Percentiles rank a stretch among this genome's conserved stretches.
These are phyloP conservation scores for Jimgerdemannia flammicorona DNA, from an alignment of 192 early-diverging fungal genomes.

Conservation along the genomic window DNA sequence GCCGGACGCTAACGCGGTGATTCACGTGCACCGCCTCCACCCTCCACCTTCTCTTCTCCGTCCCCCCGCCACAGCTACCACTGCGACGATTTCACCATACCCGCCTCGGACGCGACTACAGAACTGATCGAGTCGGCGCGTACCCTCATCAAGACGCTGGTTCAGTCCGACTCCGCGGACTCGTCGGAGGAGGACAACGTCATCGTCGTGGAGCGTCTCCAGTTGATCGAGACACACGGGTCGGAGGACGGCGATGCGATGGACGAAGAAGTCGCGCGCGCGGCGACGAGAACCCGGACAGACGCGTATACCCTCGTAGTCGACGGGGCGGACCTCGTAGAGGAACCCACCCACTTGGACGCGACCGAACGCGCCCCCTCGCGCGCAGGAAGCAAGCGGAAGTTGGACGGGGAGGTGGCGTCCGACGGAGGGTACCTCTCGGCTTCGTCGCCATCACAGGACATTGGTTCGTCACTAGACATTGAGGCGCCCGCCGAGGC, in stretches of 20 bases:
- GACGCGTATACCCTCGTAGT: neutral
- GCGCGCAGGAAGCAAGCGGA: too few relatives aligned
- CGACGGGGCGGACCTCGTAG: neutral
- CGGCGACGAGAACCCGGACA: too few relatives aligned
- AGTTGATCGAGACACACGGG: neutral
- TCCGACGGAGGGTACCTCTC: neutral
- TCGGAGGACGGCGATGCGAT: neutral
- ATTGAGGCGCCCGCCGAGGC: neutral
- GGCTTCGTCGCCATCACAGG: neutral
- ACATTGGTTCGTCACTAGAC: neutral
- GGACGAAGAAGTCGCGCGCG: neutral
- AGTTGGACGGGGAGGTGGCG: neutral
- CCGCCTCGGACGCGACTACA: neutral
- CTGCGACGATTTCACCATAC: neutral
- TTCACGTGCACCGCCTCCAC: too few relatives aligned
- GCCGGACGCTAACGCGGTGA: too few relatives aligned
- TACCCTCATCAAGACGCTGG: neutral
- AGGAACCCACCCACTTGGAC: neutral
- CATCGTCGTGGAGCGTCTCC: neutral
- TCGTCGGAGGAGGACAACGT: too few relatives aligned
- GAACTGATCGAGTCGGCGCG: neutral
- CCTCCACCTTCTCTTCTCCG: too few relatives aligned
- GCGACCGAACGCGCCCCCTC: neutral
- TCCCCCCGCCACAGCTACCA: constrained; percentile 3
- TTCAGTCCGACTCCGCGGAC: neutral